These are phyloP conservation scores for Chrysanthemum lavandulifolium DNA, from an alignment of 129 eudicot genomes.

Conservation along the genomic window DNA sequence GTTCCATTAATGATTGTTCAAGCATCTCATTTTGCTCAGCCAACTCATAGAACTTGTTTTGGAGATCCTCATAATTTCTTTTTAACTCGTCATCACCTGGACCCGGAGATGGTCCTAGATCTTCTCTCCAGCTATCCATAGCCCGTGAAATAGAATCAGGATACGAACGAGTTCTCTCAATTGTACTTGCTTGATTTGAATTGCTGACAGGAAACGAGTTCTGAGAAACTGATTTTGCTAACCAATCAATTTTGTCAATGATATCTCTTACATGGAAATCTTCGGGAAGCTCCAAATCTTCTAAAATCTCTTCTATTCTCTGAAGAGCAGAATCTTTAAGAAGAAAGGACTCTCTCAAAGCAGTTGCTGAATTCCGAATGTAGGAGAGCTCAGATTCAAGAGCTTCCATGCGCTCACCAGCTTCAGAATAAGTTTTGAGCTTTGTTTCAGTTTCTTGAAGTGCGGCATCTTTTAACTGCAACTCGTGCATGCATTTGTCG, in stretches of 20 bases:
- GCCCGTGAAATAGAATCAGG: conserved; percentile 55
- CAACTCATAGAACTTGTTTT: conserved; percentile 73
- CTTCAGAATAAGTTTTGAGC: conserved; percentile 78
- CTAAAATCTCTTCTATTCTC: conserved; percentile 85
- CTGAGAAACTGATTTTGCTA: conserved; percentile 71
- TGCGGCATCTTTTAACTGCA: conserved; percentile 67
- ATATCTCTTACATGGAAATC: conserved; percentile 75
- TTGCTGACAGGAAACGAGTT: conserved; percentile 48
- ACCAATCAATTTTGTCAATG: conserved; percentile 86
- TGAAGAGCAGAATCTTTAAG: conserved; percentile 91
- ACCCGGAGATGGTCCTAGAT: conserved; percentile 37
- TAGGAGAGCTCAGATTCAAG: conserved; percentile 96
- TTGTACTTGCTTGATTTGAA: conserved; percentile 57
- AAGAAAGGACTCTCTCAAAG: conserved; percentile 87
- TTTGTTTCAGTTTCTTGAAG: conserved; percentile 74
- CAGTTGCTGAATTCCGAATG: conserved; percentile 98
- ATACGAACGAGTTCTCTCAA: conserved; percentile 50
- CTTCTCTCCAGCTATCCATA: conserved; percentile 64
- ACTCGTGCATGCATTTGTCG: conserved; percentile 74
- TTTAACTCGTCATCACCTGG: conserved; percentile 63
- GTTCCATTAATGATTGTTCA: conserved; percentile 91
- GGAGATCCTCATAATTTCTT: conserved; percentile 75
- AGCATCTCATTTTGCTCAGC: conserved; percentile 99
- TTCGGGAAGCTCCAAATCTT: conserved; percentile 90
- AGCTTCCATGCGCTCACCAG: conserved; percentile 99